Conservation (phyloP, 163 green algal species). For the Coccomyxa subellipsoidea region DNA sequence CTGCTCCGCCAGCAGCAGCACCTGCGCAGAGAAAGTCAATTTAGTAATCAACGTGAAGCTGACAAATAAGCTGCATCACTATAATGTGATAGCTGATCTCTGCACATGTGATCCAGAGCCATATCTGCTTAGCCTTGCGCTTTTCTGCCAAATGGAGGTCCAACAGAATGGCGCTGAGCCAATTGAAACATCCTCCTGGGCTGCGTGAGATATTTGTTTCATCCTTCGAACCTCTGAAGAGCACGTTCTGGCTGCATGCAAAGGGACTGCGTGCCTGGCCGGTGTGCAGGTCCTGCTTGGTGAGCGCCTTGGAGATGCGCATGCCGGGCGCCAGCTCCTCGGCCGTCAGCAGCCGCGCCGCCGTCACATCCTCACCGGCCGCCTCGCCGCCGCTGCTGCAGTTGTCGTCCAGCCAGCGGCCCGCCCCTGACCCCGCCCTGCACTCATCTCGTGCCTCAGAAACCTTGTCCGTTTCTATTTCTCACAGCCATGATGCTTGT, state of each 20-base stretch:
- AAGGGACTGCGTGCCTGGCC: neutral
- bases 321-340: constrained; percentile 10
- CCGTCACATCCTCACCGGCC: constrained; percentile 8
- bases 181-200: too few species aligned
- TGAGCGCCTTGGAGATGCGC: constrained; percentile 28
- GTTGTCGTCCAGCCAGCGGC: neutral
- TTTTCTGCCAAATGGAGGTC: too few species aligned
- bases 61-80: too few species aligned
- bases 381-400: constrained; percentile 15
- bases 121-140: too few species aligned
- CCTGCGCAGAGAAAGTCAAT: neutral
- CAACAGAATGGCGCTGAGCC: too few species aligned
- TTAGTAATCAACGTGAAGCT: neutral
- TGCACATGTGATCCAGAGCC: too few species aligned
- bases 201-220: too few species aligned
- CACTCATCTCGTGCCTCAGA: neutral
- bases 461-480: neutral
- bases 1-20: neutral
- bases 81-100: too few species aligned
- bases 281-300: constrained; percentile 42
- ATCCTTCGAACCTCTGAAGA: too few species aligned
- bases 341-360: neutral
- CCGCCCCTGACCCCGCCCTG: neutral
- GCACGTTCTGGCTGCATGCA: too few species aligned
- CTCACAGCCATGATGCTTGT: too few species aligned